Evolutionary conservation across 305 asterid genomes (phyloP).

Genomic region (Fraxinus platypoda): DNA sequence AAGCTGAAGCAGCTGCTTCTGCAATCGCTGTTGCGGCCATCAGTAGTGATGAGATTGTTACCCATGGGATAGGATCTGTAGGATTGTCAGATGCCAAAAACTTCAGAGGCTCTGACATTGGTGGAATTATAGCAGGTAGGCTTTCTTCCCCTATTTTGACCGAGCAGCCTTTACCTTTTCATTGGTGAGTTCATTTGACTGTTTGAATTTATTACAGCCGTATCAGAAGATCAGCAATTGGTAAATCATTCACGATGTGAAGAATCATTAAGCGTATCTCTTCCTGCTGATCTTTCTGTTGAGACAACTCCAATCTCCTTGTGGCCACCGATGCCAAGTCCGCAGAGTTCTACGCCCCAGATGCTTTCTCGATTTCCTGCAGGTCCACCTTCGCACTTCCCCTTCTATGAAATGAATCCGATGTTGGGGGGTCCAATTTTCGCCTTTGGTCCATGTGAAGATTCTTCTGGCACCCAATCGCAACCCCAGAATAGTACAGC

Average conservation of each 20-base stretch:
- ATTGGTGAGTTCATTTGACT: conserved; percentile 11
- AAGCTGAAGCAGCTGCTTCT: conserved; percentile 97
- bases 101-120: conserved; percentile 46
- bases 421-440: conserved; percentile 84
- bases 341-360: conserved; percentile 71
- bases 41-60: conserved; percentile 65
- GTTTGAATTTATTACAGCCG: conserved; percentile 33
- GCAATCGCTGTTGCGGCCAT: conserved; percentile 96
- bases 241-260: conserved; percentile 63
- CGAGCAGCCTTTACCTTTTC: conserved; percentile 8
- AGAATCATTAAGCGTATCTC: conserved; percentile 78
- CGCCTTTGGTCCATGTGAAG: conserved; percentile 77
- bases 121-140: conserved; percentile 50
- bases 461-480: conserved; percentile 61
- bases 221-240: conserved; percentile 54
- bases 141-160: conserved; percentile 7
- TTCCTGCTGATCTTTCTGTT: conserved; percentile 95
- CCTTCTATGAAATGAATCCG: conserved; percentile 90
- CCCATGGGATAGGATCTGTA: conserved; percentile 51
- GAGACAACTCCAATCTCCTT: conserved; percentile 89
- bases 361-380: conserved; percentile 83
- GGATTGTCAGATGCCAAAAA: conserved; percentile 42
- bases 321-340: conserved; percentile 89
- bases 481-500: conserved; percentile 61
- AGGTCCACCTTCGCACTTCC: conserved; percentile 83